Evolutionary conservation across 371 early-diverging fungal genomes (phyloP).

Genomic region (Circinella umbellata): DNA sequence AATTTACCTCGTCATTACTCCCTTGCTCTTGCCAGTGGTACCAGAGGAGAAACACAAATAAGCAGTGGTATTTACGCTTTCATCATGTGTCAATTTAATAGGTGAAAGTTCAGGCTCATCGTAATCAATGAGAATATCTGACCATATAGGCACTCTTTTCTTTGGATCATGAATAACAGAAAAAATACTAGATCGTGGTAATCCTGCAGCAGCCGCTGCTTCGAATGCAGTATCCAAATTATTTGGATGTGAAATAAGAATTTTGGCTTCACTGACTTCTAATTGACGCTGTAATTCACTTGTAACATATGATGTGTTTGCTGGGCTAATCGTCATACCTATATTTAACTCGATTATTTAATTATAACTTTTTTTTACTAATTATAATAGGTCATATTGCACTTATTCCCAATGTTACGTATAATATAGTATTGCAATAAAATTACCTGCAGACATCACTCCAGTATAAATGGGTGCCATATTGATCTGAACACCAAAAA

Average conservation of each 20-base stretch:
- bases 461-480: slow-evolving; percentile 25
- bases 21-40: slow-evolving; percentile 32
- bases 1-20: slow-evolving; percentile 27
- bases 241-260: slow-evolving; percentile 50
- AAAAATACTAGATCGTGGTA: slow-evolving; percentile 25
- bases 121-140: slow-evolving; percentile 14
- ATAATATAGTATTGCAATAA: neutral
- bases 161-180: slow-evolving; percentile 14
- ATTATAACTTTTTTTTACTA: neutral
- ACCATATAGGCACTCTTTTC: slow-evolving; percentile 13
- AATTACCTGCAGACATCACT: slow-evolving; percentile 17
- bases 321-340: slow-evolving; percentile 57
- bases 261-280: slow-evolving; percentile 60
- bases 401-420: too few relatives aligned
- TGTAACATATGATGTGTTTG: slow-evolving; percentile 70
- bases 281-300: slow-evolving; percentile 74
- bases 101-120: slow-evolving; percentile 5
- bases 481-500: slow-evolving; percentile 13
- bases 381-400: neutral
- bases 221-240: slow-evolving; percentile 49
- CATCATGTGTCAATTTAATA: slow-evolving; percentile 14
- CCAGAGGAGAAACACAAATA: slow-evolving; percentile 30
- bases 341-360: neutral
- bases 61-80: slow-evolving; percentile 13
- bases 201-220: slow-evolving; percentile 53